phyloP scores from a whole-genome alignment of 148 eudicot genomes.

The Camellia japonica region DNA sequence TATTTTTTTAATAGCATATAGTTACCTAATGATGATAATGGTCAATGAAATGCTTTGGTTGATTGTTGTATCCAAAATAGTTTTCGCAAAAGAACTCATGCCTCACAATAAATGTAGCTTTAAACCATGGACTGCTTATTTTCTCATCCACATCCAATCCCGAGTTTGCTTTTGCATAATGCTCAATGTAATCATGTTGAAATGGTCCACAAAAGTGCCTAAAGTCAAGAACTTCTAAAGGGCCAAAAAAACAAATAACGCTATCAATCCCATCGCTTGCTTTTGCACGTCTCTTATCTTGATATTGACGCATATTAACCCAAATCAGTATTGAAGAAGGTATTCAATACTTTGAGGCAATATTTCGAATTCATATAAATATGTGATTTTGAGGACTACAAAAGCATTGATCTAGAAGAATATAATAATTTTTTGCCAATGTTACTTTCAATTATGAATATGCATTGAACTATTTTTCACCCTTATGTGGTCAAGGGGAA shows the following conservation, averaged over 20 bases:
- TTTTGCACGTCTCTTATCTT: slow-evolving; percentile 27
- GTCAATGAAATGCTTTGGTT: not conserved
- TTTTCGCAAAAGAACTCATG: not conserved
- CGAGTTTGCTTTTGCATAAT: not conserved
- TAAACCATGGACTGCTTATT: not conserved
- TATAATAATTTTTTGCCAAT: too few species aligned
- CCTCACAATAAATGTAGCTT: not conserved
- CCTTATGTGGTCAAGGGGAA: too few species aligned
- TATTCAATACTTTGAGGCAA: too few species aligned
- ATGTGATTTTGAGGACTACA: too few species aligned
- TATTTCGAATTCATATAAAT: too few species aligned
- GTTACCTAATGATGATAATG: not conserved
- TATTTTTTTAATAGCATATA: too few species aligned
- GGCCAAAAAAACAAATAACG: not conserved
- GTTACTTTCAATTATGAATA: not conserved
- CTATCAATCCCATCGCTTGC: slow-evolving; percentile 24
- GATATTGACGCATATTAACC: slow-evolving; percentile 13
- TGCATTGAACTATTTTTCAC: too few species aligned
- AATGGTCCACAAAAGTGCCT: slow-evolving; percentile 22
- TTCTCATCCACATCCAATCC: not conserved
- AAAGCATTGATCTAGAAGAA: too few species aligned
- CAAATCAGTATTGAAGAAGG: too few species aligned
- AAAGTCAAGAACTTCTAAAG: slow-evolving; percentile 16
- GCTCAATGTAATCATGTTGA: slow-evolving; percentile 21
- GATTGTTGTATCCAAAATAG: not conserved